Conservation (phyloP, 768 basidiomycete genomes). For the Tulasnella sp. region DNA sequence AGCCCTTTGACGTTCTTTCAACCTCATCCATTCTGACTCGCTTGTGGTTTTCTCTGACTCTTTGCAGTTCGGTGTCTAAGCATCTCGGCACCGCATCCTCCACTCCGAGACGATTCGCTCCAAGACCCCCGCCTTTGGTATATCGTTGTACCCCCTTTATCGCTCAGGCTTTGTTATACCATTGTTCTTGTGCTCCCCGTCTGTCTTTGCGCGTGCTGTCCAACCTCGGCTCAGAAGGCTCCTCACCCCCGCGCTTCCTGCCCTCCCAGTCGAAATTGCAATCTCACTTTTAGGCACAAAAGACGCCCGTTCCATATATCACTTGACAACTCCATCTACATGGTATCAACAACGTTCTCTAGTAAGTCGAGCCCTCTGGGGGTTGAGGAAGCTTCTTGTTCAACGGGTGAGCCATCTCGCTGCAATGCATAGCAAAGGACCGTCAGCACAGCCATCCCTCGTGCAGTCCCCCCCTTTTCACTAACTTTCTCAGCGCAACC, state of each 20-base stretch:
- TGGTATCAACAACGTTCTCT: neutral
- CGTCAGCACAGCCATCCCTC: neutral
- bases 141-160: neutral
- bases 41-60: neutral
- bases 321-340: neutral
- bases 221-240: neutral
- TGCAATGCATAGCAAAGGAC: constrained; percentile 31
- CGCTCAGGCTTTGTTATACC: neutral
- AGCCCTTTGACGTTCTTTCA: no score
- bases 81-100: neutral
- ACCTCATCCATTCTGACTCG: neutral
- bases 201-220: neutral
- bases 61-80: constrained; percentile 4
- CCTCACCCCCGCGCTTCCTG: no score
- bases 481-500: constrained; percentile 87
- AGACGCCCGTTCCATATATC: neutral
- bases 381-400: constrained; percentile 96
- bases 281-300: neutral
- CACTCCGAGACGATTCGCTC: neutral
- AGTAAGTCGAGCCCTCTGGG: constrained; percentile 54
- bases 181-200: neutral
- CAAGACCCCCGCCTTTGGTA: neutral
- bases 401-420: constrained; percentile 88
- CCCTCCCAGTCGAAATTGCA: neutral
- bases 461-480: constrained; percentile 9